Evolutionary conservation across 2,329 filamentous ascomycete genomes (phyloP), one percentile per base, ranked within the genome.

Genomic region (Fusarium oxysporum): DNA sequence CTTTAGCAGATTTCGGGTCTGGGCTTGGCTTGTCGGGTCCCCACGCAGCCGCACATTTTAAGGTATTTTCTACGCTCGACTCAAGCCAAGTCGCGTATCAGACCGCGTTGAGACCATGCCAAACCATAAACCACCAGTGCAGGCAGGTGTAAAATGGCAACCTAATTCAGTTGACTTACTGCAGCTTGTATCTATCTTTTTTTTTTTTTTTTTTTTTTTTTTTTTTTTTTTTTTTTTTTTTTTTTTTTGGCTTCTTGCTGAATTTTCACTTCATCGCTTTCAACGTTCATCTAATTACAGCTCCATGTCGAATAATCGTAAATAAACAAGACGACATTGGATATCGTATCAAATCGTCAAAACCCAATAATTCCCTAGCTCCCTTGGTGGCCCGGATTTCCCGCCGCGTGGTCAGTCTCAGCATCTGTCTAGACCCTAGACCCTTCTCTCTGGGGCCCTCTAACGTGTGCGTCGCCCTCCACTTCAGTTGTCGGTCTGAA

Each of bases 321-420:
- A 68, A 70, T 62, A 71, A 71, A 71, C 57, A 68, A 65, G 23
- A 68, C 62, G 68, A 68, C 47, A 73, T 25, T 57, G 40, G 30
- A 48, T 19, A 71, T 68, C 48, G 60, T 30, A 59, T 50, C 55
- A 56, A 48, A 57, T 68, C 48, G 59, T 73, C 62, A 59, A 73
- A 71, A 7, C 53, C 62, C 62, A 57, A 73, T 71, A 64, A 62
- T 73, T 63, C 67, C 51, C 54, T 74, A 73, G 71, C 71, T 74
- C 60, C 71, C 71, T 73, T 63, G 57, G 60, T 66, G 45, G 71
- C 54, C 70, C 71, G 62, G 68, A 53, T 72, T 72, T 72, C 67
- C 71, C 71, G 71, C 71, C 53, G 71, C 68, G 71, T 58, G 56
- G 67, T 71, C 66, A 55, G 67, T 71, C 62, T 74, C 65, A 59